A percentile compares a stretch with the other conserved stretches of the same genome.
These are phyloP conservation scores for Fraxinus excelsior DNA, from an alignment of 257 asterid genomes.

Conservation along the genomic window DNA sequence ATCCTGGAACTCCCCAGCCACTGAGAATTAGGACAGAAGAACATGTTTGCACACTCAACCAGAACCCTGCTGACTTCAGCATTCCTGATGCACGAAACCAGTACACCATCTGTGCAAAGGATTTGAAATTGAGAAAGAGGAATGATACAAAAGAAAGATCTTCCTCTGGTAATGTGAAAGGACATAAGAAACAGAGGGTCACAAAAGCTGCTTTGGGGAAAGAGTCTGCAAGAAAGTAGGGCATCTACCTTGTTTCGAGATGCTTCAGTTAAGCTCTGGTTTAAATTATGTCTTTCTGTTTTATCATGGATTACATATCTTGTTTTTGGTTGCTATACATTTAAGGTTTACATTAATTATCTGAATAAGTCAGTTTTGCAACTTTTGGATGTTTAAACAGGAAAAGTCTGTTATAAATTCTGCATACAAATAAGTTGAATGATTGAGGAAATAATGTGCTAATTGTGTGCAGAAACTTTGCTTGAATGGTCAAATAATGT, in stretches of 20 bases:
- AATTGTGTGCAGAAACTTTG: background rate
- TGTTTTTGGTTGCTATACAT: background rate
- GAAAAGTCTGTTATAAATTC: background rate
- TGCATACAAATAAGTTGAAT: background rate
- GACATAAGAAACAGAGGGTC: constrained; percentile 34
- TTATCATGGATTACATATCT: background rate
- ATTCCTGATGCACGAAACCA: constrained; percentile 48
- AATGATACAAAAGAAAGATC: constrained; percentile 14
- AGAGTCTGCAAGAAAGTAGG: constrained; percentile 29
- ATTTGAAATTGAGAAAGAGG: constrained; percentile 37
- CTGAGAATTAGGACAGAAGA: constrained; percentile 14
- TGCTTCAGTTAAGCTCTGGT: background rate
- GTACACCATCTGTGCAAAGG: constrained; percentile 48
- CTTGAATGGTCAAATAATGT: no score
- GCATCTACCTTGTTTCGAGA: background rate
- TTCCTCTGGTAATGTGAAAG: constrained; percentile 25
- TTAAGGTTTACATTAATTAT: background rate
- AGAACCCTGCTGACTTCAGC: constrained; percentile 77
- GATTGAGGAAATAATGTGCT: background rate
- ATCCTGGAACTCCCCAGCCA: constrained; percentile 7
- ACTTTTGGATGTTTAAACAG: background rate
- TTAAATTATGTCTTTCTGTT: background rate
- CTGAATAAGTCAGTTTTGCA: background rate
- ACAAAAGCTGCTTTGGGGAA: constrained; percentile 29
- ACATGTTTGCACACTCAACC: constrained; percentile 48